Percentiles rank a stretch among this genome's conserved stretches.
These are phyloP conservation scores for Elasticomyces elasticus DNA, from an alignment of 495 filamentous ascomycete species.

Conservation along the genomic window DNA sequence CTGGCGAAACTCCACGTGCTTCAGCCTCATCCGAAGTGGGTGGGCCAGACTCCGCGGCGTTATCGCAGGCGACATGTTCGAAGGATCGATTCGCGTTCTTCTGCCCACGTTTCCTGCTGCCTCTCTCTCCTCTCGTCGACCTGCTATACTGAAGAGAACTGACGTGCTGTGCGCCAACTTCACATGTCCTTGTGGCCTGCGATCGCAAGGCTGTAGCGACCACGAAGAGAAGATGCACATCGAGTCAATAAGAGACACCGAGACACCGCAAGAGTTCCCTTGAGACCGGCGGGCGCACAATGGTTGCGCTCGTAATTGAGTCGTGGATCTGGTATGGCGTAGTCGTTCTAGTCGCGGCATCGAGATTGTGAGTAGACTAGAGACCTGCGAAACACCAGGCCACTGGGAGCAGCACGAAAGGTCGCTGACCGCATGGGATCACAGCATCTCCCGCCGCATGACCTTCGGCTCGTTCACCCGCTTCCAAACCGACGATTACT, in stretches of 20 bases:
- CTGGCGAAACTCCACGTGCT: not conserved
- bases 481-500: slow-evolving; percentile 48
- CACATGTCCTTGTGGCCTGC: no score
- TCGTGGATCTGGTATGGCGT: slow-evolving; percentile 41
- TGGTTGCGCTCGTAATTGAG: slow-evolving; percentile 36
- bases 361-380: slow-evolving; percentile 34
- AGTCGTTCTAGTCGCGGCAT: slow-evolving; percentile 31
- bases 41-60: no score
- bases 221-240: not conserved
- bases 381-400: slow-evolving; percentile 11
- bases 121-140: not conserved
- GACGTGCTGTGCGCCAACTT: no score
- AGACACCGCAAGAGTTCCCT: slow-evolving; percentile 10
- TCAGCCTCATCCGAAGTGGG: not conserved
- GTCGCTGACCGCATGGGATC: not conserved
- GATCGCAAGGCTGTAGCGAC: not conserved
- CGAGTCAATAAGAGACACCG: slow-evolving; percentile 1
- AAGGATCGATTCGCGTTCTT: no score
- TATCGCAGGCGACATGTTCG: no score
- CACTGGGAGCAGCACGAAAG: slow-evolving; percentile 20
- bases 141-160: no score
- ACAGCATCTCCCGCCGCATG: slow-evolving; percentile 27
- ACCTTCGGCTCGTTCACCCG: slow-evolving; percentile 37
- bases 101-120: not conserved
- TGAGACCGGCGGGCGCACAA: slow-evolving; percentile 5